phyloP scores from a whole-genome alignment of 2,329 filamentous ascomycete species.

The Penicillium olsonii region DNA sequence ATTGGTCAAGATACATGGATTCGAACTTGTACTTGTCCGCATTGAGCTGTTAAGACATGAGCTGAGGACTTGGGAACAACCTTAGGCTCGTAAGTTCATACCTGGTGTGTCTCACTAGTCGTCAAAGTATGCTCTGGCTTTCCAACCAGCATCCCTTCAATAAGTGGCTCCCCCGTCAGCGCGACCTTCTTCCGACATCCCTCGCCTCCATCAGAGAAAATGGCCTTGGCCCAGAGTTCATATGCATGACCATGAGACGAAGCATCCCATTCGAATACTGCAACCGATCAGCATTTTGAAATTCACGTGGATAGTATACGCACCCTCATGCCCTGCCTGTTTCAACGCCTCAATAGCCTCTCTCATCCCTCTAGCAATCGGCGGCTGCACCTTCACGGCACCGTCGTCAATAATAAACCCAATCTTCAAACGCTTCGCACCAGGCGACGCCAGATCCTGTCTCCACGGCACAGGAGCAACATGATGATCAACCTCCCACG shows the following conservation, averaged over 20 bases:
- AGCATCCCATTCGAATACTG: conserved; percentile 37
- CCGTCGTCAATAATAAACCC: conserved; percentile 62
- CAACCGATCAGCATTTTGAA: neutral
- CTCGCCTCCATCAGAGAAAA: conserved; percentile 37
- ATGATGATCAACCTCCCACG: conserved; percentile 42
- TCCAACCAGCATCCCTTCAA: conserved; percentile 40
- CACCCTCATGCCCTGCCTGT: conserved; percentile 60
- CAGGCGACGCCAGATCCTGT: conserved; percentile 21
- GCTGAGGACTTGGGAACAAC: neutral
- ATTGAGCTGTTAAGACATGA: conserved; percentile 20
- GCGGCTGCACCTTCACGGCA: conserved; percentile 62
- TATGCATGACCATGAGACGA: conserved; percentile 31
- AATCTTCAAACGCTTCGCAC: conserved; percentile 56
- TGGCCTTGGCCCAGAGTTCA: conserved; percentile 34
- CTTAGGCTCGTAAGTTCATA: no score
- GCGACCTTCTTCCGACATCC: conserved; percentile 30
- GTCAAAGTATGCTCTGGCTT: conserved; percentile 28
- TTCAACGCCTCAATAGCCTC: conserved; percentile 57
- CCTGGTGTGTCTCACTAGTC: conserved; percentile 29
- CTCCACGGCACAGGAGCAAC: conserved; percentile 42
- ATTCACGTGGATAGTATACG: neutral
- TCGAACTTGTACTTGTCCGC: conserved; percentile 33
- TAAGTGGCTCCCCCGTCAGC: conserved; percentile 34
- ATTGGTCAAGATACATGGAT: conserved; percentile 30
- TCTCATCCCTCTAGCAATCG: conserved; percentile 57